Base-by-base conservation (phyloP, 2,329 filamentous ascomycete species). In the Acarospora socialis region DNA sequence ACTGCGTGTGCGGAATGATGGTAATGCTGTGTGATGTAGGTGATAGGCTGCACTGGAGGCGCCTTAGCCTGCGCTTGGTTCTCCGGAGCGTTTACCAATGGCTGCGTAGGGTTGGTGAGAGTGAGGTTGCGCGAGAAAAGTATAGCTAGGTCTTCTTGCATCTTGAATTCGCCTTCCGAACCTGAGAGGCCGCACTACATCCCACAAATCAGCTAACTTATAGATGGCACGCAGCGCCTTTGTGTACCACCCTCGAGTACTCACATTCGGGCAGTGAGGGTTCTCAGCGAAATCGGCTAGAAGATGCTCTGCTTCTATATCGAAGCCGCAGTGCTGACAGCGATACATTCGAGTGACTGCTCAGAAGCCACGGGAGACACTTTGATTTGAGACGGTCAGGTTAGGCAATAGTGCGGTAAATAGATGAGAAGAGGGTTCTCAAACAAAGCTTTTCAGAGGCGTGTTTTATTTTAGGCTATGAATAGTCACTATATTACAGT, bases 21-120 rank as follows among this genome's bases (percentile, higher is more conserved):
- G 54, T 92, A 92, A 54, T 92, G 83, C 48, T 81, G 77, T 7
- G 81, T 80, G 44, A 81, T 72, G 59, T 90, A 92, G 40, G 69
- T 63, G 40, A 81, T 76, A 14, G 65, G 58, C 33, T 63, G 52
- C 25, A 52, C 42, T 45, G 47, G 34, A 35, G 43, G 39, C 30
- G 35, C 35, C 39, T 45, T 47, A 38, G 37, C 52, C 37, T 51
- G 52, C 39, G 41, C 34, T 45, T 43, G 45, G 51, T 32, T 43
- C 27, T 38, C 53, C 46, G 30, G 51, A 47, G 7, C n/a, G n/a
- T n/a, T n/a, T n/a, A n/a, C n/a, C n/a, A n/a, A n/a, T n/a, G n/a
- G n/a, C n/a, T n/a, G n/a, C n/a, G 48, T 14, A 12, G 39, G 35
- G 30, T 53, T 54, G 35, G 49, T 54, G 43, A 90, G 66, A 33